A percentile compares a stretch with the other conserved stretches of the same genome.
Evolutionary conservation across 176 grass and related monocot genomes (phyloP).

Genomic region (Pontederia crassipes): DNA sequence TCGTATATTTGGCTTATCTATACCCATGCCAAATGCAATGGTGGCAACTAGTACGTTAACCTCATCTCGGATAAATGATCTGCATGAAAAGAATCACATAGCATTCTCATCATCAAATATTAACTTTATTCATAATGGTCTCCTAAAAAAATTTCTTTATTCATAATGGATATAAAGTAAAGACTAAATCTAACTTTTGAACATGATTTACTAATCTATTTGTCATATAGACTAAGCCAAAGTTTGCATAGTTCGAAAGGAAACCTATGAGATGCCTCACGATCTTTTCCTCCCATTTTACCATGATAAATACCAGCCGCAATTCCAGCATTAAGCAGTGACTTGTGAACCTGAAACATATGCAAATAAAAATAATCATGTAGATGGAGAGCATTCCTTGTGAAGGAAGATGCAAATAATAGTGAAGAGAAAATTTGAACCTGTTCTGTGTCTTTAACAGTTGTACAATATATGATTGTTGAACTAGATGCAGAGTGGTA

Average conservation of each 20-base stretch:
- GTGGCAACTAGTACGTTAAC: constrained; percentile 79
- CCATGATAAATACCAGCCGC: constrained; percentile 78
- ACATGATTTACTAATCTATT: background rate
- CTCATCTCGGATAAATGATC: constrained; percentile 92
- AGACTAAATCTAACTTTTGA: too few relatives aligned
- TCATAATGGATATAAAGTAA: background rate
- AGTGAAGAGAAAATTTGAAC: constrained; percentile 26
- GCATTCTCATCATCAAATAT: constrained; percentile 15
- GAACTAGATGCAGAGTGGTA: constrained; percentile 45
- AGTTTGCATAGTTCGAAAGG: constrained; percentile 2
- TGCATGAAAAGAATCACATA: constrained; percentile 25
- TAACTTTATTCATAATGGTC: background rate
- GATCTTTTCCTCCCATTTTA: constrained; percentile 62
- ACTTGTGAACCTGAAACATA: constrained; percentile 45
- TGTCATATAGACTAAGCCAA: background rate
- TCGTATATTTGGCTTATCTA: constrained; percentile 93
- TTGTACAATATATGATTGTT: constrained; percentile 87
- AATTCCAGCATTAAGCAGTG: constrained; percentile 68
- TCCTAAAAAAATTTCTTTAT: too few relatives aligned
- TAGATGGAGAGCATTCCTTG: too few relatives aligned
- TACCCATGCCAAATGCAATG: constrained; percentile 98
- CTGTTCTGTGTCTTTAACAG: constrained; percentile 77
- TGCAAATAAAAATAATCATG: constrained; percentile 1
- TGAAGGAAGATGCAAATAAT: background rate
- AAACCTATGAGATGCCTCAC: constrained; percentile 82